phyloP scores from a whole-genome alignment of 192 early-diverging fungal species.

The Podila epicladia region DNA sequence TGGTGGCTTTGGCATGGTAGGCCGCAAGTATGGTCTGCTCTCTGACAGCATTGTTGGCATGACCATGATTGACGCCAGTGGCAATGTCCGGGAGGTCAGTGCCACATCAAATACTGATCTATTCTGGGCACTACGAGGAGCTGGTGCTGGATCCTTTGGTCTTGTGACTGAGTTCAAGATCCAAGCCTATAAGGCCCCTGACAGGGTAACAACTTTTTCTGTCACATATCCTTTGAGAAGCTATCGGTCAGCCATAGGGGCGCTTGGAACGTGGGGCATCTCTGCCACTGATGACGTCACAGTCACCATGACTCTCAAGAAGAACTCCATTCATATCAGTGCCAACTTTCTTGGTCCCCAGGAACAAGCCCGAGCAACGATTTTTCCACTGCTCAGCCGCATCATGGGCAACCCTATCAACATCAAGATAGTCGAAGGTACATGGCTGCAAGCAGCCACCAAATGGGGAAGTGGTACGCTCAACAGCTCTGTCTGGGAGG shows the following conservation, averaged over 20 bases:
- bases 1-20: slow-evolving; percentile 58
- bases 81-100: slow-evolving; percentile 43
- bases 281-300: neutral
- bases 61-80: slow-evolving; percentile 49
- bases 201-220: neutral
- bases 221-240: neutral
- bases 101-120: slow-evolving; percentile 53
- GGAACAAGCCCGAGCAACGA: no score
- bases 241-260: neutral
- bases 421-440: no score
- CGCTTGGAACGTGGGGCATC: neutral
- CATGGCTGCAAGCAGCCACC: slow-evolving; percentile 2
- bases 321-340: neutral
- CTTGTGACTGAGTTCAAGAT: slow-evolving; percentile 49
- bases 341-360: slow-evolving; percentile 1
- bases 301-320: neutral
- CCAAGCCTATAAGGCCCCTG: slow-evolving; percentile 18
- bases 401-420: no score
- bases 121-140: slow-evolving; percentile 68
- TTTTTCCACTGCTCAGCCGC: no score
- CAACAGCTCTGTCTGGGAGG: neutral
- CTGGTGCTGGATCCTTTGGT: slow-evolving; percentile 54
- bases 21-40: slow-evolving; percentile 56
- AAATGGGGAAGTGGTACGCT: neutral
- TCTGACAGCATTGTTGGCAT: slow-evolving; percentile 54